Conservation (phyloP, 768 basidiomycete genomes). For the Rhodotorula kratochvilovae region DNA sequence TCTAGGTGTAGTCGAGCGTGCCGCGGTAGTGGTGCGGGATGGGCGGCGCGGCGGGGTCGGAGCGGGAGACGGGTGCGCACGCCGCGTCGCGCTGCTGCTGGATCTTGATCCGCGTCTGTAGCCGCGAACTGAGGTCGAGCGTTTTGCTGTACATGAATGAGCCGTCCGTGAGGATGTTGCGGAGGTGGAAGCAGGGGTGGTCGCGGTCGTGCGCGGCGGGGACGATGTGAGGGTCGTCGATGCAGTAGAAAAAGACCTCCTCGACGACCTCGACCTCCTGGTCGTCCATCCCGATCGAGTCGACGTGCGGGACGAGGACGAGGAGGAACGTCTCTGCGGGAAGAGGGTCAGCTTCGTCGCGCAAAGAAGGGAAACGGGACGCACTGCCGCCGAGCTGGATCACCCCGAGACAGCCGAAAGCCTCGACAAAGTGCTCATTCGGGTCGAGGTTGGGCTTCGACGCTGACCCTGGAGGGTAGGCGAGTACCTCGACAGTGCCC, state of each 20-base stretch:
- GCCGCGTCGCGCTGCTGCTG: neutral
- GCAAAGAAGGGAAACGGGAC: neutral
- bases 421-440: neutral
- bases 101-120: neutral
- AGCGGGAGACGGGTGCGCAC: constrained; percentile 1
- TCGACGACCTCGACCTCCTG: constrained; percentile 5
- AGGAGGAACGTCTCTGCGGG: constrained; percentile 4
- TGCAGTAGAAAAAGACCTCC: constrained; percentile 13
- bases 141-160: constrained; percentile 3
- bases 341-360: neutral
- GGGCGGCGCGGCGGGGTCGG: neutral
- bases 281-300: neutral
- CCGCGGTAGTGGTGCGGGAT: neutral
- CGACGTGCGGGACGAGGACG: constrained; percentile 2
- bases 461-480: neutral
- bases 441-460: neutral
- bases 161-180: constrained; percentile 1
- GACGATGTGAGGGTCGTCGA: neutral
- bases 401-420: constrained; percentile 2
- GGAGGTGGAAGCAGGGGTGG: constrained; percentile 1
- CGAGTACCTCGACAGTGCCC: neutral
- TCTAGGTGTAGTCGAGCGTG: constrained; percentile 14
- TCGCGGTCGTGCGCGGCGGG: neutral
- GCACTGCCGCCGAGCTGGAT: neutral
- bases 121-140: constrained; percentile 10